phyloP scores from a whole-genome alignment of 2,329 filamentous ascomycete species.

The Aspergillus sp. region DNA sequence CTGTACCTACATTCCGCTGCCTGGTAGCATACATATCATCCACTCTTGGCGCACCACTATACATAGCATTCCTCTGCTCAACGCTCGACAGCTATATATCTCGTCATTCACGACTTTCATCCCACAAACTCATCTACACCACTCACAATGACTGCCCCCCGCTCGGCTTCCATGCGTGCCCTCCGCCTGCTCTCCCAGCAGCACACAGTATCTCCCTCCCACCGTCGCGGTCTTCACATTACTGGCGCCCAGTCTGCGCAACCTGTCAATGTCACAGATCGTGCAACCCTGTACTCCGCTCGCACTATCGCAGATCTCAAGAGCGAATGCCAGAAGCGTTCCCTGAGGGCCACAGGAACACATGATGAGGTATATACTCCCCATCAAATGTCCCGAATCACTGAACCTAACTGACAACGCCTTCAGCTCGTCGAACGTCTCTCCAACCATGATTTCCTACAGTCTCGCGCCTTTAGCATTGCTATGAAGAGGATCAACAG shows the following conservation, averaged over 20 bases:
- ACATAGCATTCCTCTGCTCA: constrained; percentile 20
- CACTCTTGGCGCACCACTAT: constrained; percentile 19
- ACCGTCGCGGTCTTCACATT: constrained; percentile 61
- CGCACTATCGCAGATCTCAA: constrained; percentile 57
- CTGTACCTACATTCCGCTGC: constrained; percentile 4
- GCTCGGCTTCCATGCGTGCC: constrained; percentile 50
- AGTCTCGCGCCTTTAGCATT: constrained; percentile 60
- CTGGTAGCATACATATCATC: constrained; percentile 5
- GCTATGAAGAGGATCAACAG: constrained; percentile 55
- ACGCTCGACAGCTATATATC: constrained; percentile 14
- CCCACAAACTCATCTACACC: neutral
- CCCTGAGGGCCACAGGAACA: constrained; percentile 51
- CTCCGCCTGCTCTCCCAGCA: constrained; percentile 49
- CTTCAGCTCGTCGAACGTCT: constrained; percentile 56
- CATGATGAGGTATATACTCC: constrained; percentile 53
- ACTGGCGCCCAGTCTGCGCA: constrained; percentile 63
- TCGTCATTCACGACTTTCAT: neutral
- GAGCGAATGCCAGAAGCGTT: constrained; percentile 56
- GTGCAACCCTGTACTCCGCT: constrained; percentile 55
- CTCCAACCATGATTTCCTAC: constrained; percentile 57
- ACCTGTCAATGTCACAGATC: constrained; percentile 55
- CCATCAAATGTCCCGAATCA: neutral
- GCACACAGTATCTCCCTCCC: constrained; percentile 34
- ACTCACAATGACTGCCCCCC: constrained; percentile 48
- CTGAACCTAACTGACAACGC: constrained; percentile 9